Evolutionary conservation across 2,329 filamentous ascomycete genomes (phyloP), one percentile per base, ranked within the genome.

Genomic region (Rasamsonia emersonii): DNA sequence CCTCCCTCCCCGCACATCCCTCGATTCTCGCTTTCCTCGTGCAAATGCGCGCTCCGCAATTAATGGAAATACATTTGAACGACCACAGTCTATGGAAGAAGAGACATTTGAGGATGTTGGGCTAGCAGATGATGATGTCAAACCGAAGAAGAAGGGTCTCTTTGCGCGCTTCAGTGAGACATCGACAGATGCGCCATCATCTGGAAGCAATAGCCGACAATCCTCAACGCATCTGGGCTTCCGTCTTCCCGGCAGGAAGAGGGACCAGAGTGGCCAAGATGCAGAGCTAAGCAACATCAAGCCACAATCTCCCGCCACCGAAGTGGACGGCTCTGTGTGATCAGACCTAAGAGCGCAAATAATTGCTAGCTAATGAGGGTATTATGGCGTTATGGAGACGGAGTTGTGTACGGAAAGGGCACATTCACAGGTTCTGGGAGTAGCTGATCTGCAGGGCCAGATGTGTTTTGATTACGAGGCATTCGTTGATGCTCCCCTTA

Each of bases 41-140:
- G 71, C 79, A 36, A 65, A 75, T 25, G 75, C 77, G 11, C 70
- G 79, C 39, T 74, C 77, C 6, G 70, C 76, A 5, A 56, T 79
- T 32, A 67, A 70, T 36, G 67, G 73, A 40, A 69, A 67, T 35
- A 68, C 68, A 30, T 73, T 78, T 44, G 71, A 75, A 34, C 65
- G 64, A 49, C 70, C 77, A 33, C 68, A 71, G 17, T 69, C 75
- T n/a, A 82, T 78, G 18, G 71, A 76, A 24, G 85, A 91, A 47
- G 84, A 93, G 49, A 68, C 68, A 9, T 95, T 96, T 46, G 89
- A 95, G 54, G 89, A 96, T 32, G 84, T 96, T 6, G 86, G 86
- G 3, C 65, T 96, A 27, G 76, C 79, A 10, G 37, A 37, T 37
- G 88, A 94, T 43, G 85, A 91, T 21, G 64, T 71, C 29, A 72